phyloP scores from a whole-genome alignment of 2,329 filamentous ascomycete species.

The Paecilomyces variotii region DNA sequence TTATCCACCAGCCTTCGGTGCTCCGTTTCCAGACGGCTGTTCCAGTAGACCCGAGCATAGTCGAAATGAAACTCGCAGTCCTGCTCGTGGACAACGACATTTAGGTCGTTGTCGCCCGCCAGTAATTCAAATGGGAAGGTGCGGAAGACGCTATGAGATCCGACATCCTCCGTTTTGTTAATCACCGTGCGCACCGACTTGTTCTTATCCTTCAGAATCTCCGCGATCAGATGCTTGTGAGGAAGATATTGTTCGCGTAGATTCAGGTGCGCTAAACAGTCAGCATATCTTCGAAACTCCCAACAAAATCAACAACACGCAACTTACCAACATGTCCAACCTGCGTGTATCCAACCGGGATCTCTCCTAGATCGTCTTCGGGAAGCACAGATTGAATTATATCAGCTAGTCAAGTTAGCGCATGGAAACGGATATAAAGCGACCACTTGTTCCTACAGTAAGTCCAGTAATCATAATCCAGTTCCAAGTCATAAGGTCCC shows the following conservation, averaged over 20 bases:
- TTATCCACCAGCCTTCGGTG: constrained; percentile 69
- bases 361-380: constrained; percentile 67
- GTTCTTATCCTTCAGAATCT: constrained; percentile 88
- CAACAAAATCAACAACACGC: constrained; percentile 1
- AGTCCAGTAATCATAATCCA: constrained; percentile 81
- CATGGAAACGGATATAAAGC: background rate
- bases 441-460: constrained; percentile 51
- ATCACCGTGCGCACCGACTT: constrained; percentile 76
- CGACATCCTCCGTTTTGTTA: constrained; percentile 89
- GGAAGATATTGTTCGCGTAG: constrained; percentile 73
- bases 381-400: constrained; percentile 77
- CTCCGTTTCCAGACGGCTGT: constrained; percentile 81
- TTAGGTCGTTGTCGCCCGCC: constrained; percentile 69
- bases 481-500: constrained; percentile 63
- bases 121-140: constrained; percentile 92
- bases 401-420: constrained; percentile 51
- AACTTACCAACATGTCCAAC: constrained; percentile 74
- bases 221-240: constrained; percentile 77
- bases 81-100: constrained; percentile 75
- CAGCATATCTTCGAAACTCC: constrained; percentile 5
- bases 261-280: constrained; percentile 69
- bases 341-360: constrained; percentile 77
- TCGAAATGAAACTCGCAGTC: constrained; percentile 86
- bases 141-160: constrained; percentile 73
- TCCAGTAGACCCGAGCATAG: constrained; percentile 97